Conservation (phyloP, 164 flowering plant genomes). For the Umbellularia californica region DNA sequence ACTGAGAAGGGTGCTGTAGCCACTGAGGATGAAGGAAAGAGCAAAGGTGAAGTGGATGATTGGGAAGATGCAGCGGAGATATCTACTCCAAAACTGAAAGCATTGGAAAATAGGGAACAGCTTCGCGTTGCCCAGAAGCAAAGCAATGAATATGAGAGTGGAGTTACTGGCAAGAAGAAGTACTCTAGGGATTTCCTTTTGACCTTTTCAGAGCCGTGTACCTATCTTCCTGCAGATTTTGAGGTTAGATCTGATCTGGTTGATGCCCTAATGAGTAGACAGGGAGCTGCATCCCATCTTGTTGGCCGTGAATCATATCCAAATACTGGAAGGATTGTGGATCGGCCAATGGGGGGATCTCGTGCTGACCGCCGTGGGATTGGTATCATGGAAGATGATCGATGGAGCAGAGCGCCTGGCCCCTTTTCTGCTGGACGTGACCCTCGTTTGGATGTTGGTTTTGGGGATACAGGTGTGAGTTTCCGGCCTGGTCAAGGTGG, state of each 20-base stretch:
- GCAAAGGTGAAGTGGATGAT: conserved; percentile 68
- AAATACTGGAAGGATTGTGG: conserved; percentile 54
- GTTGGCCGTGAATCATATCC: conserved; percentile 50
- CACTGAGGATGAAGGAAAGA: conserved; percentile 23
- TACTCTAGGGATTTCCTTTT: conserved; percentile 86
- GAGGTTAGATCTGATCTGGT: conserved; percentile 46
- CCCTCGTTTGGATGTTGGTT: conserved; percentile 9
- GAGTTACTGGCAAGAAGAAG: conserved; percentile 35
- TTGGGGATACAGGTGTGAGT: conserved; percentile 35
- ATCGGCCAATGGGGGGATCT: conserved; percentile 46
- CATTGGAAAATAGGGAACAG: conserved; percentile 25
- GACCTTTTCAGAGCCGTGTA: conserved; percentile 52
- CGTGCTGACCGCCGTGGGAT: conserved; percentile 64
- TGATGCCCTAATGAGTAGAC: conserved; percentile 34
- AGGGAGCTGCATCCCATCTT: conserved; percentile 28
- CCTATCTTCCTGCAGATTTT: conserved; percentile 58
- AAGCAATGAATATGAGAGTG: conserved; percentile 29
- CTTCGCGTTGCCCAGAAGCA: conserved; percentile 10
- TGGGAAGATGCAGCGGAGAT: conserved; percentile 96
- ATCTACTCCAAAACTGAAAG: conserved; percentile 36
- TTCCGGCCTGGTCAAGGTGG: conserved; percentile 69
- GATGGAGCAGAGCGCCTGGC: conserved; percentile 65
- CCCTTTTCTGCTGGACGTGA: conserved; percentile 42
- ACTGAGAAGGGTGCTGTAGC: conserved; percentile 25
- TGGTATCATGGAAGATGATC: conserved; percentile 58